Evolutionary conservation across 2,329 filamentous ascomycete species (phyloP).

Genomic region (Epichloe hybrida): DNA sequence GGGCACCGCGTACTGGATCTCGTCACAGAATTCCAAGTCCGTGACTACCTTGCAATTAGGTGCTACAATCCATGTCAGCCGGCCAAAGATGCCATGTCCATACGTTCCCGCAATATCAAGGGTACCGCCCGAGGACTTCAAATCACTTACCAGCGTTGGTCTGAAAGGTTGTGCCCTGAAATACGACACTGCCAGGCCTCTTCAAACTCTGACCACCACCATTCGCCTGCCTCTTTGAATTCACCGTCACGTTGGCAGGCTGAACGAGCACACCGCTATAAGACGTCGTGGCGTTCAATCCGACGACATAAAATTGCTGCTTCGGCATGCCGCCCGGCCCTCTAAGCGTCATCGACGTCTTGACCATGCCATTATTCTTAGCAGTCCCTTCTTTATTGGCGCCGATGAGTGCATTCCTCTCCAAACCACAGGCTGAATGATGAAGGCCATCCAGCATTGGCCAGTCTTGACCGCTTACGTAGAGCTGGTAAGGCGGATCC

Average conservation of each 20-base stretch:
- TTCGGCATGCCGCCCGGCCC: slow-evolving; percentile 57
- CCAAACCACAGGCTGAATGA: slow-evolving; percentile 72
- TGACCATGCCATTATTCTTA: slow-evolving; percentile 22
- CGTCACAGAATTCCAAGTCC: slow-evolving; percentile 76
- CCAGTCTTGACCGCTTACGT: slow-evolving; percentile 51
- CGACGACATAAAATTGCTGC: slow-evolving; percentile 75
- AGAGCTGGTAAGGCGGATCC: slow-evolving; percentile 59
- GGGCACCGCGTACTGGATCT: slow-evolving; percentile 84
- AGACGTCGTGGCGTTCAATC: slow-evolving; percentile 54
- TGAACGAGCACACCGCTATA: slow-evolving; percentile 66
- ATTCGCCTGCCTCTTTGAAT: slow-evolving; percentile 20
- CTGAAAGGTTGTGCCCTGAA: slow-evolving; percentile 54
- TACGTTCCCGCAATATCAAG: not conserved
- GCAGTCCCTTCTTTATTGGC: slow-evolving; percentile 32
- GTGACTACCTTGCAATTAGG: slow-evolving; percentile 77
- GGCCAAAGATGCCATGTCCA: not conserved
- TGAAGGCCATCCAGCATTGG: slow-evolving; percentile 53
- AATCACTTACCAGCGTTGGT: slow-evolving; percentile 57
- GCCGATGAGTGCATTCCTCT: slow-evolving; percentile 48
- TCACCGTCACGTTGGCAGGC: slow-evolving; percentile 36
- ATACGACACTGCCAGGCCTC: slow-evolving; percentile 64
- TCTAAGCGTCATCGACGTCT: slow-evolving; percentile 54
- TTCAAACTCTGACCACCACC: slow-evolving; percentile 16
- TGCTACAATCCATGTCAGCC: slow-evolving; percentile 28
- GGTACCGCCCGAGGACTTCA: not conserved